phyloP scores from a whole-genome alignment of 2,329 filamentous ascomycete genomes.

The Shiraia sp. region DNA sequence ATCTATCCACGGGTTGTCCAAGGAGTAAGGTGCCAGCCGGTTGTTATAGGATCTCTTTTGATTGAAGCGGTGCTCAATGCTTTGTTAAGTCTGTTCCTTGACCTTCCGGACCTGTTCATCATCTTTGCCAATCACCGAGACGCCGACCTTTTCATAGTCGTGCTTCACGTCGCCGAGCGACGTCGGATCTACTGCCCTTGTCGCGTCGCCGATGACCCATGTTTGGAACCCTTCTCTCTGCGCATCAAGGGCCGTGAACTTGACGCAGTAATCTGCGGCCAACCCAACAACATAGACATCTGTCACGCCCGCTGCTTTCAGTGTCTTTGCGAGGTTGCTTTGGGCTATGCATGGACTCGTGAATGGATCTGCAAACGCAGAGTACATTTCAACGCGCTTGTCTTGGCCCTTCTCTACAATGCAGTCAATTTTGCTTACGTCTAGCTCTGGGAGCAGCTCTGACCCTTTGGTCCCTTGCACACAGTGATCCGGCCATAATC shows the following conservation, averaged over 20 bases:
- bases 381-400: conserved; percentile 85
- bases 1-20: too few species aligned
- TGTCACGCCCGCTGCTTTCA: conserved; percentile 65
- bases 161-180: conserved; percentile 60
- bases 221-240: conserved; percentile 74
- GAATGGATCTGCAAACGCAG: conserved; percentile 84
- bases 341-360: conserved; percentile 59
- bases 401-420: conserved; percentile 80
- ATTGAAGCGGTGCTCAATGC: not conserved
- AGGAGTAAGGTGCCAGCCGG: too few species aligned
- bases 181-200: conserved; percentile 68
- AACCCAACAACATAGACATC: conserved; percentile 86
- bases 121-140: conserved; percentile 63
- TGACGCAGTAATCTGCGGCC: conserved; percentile 89
- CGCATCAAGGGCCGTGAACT: conserved; percentile 78
- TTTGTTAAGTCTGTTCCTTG: conserved; percentile 16
- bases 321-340: conserved; percentile 62
- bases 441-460: conserved; percentile 72
- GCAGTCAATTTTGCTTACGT: conserved; percentile 61
- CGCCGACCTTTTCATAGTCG: conserved; percentile 62
- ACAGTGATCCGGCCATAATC: conserved; percentile 91
- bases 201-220: conserved; percentile 78
- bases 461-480: conserved; percentile 74
- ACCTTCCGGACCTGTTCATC: conserved; percentile 62
- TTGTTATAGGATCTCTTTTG: too few species aligned